These are phyloP conservation scores for Pezizomycotina sp. DNA, from an alignment of 2,329 filamentous ascomycete species.

Conservation along the genomic window DNA sequence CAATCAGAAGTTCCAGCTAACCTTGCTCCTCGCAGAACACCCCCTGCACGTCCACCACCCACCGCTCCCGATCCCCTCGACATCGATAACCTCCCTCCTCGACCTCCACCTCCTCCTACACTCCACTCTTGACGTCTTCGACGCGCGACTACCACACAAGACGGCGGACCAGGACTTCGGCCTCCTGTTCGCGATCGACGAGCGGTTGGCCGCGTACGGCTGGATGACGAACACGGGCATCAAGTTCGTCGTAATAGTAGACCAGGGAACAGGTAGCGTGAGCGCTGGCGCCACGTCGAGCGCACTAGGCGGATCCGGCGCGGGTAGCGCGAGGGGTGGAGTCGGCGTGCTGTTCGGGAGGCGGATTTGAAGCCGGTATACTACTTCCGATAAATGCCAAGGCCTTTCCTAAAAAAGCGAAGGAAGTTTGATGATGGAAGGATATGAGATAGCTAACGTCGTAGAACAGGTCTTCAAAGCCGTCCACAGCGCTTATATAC, in stretches of 20 bases:
- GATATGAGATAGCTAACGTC: not conserved
- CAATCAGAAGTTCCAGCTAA: not conserved
- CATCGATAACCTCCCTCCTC: slow-evolving; percentile 39
- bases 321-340: slow-evolving; percentile 26
- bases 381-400: slow-evolving; percentile 10
- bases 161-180: slow-evolving; percentile 72
- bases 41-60: slow-evolving; percentile 87
- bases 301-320: slow-evolving; percentile 25
- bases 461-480: slow-evolving; percentile 57
- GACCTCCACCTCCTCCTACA: slow-evolving; percentile 87
- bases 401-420: slow-evolving; percentile 3
- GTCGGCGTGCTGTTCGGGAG: slow-evolving; percentile 55
- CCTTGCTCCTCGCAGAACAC: slow-evolving; percentile 50
- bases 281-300: slow-evolving; percentile 15
- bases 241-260: slow-evolving; percentile 76
- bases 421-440: not conserved
- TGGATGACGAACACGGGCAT: slow-evolving; percentile 93
- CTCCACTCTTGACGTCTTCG: slow-evolving; percentile 84
- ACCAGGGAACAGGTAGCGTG: slow-evolving; percentile 55
- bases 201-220: slow-evolving; percentile 82
- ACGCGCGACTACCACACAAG: slow-evolving; percentile 50
- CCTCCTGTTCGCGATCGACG: slow-evolving; percentile 81
- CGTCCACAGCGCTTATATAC: slow-evolving; percentile 81
- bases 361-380: slow-evolving; percentile 70
- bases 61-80: slow-evolving; percentile 47